Evolutionary conservation across 2,329 filamentous ascomycete genomes (phyloP).

Genomic region (Hypocrella siamensis): DNA sequence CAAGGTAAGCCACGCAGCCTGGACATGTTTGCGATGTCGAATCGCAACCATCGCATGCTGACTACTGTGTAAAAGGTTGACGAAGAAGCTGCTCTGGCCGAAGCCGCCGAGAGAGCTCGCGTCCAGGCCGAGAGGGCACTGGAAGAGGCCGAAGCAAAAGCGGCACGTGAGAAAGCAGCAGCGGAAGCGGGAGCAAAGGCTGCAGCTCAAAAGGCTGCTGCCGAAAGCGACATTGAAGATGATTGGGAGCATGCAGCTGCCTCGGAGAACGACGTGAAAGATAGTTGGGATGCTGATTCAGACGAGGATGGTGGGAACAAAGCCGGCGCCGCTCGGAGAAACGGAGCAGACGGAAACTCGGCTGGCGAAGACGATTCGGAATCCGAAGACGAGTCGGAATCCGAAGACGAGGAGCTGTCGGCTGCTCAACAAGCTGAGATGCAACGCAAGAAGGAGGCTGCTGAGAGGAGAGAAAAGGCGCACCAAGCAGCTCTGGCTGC

Average conservation of each 20-base stretch:
- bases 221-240: slow-evolving; percentile 50
- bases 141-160: slow-evolving; percentile 46
- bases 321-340: slow-evolving; percentile 10
- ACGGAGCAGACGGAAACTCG: slow-evolving; percentile 4
- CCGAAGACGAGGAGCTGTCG: slow-evolving; percentile 58
- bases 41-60: not conserved
- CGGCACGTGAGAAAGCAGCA: slow-evolving; percentile 39
- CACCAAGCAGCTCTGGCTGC: slow-evolving; percentile 86
- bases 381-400: slow-evolving; percentile 32
- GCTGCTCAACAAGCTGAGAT: slow-evolving; percentile 58
- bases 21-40: no score
- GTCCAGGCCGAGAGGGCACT: slow-evolving; percentile 51
- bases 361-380: slow-evolving; percentile 31
- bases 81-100: slow-evolving; percentile 63
- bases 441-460: slow-evolving; percentile 74
- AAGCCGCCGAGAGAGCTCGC: slow-evolving; percentile 58
- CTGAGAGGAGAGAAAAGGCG: slow-evolving; percentile 74
- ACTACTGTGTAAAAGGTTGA: slow-evolving; percentile 36
- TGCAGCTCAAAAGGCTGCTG: slow-evolving; percentile 37
- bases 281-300: slow-evolving; percentile 84
- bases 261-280: slow-evolving; percentile 62
- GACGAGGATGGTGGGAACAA: slow-evolving; percentile 48
- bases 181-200: slow-evolving; percentile 39
- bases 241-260: slow-evolving; percentile 82
- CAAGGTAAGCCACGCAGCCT: no score